Evolutionary conservation across 2,329 filamentous ascomycete genomes (phyloP), one percentile per base, ranked within the genome.

Genomic region (Stagonosporopsis vannaccii): DNA sequence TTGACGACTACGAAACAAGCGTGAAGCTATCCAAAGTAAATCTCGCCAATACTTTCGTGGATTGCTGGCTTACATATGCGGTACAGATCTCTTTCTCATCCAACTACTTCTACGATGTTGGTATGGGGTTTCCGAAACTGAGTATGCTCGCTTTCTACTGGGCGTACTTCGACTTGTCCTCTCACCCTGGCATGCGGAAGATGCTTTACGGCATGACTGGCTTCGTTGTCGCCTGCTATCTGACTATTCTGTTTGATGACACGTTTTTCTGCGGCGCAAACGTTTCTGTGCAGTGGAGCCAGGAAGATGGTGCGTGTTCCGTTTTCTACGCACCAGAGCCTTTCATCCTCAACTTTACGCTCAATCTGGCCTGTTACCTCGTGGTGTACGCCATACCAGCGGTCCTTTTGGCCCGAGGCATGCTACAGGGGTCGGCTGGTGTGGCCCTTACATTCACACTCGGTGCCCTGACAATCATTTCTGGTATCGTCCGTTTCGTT

Each of bases 91-190:
- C 62, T 1, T 67, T 66, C 33, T 44, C 65, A 8, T 67, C 65
- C 1, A 67, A 67, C 45, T 67, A 67, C 48, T 67, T 67, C 54
- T 67, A 67, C 50, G 65, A 67, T 33, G 51, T 67, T 23, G 65
- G 65, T 2, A 67, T 67, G 62, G 65, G 65, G 0, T 67, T 67
- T 33, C 65, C 65, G 11, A 67, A 67, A 39, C 61, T 67, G 36
- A 66, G 65, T 33, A 67, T 67, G 65, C 58, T 67, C 7, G 65
- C 62, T 3, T 67, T 67, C 35, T 67, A 66, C 56, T 67, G 62
- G 65, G 44, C 52, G 1, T 67, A 55, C 42, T 67, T 67, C 59
- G 57, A 67, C 36, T 58, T 67, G 5, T 44, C 56, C 4, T 44
- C 59, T 3, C 58, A 59, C 11, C 62, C 65, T n/a, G 59, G 50